A percentile compares a stretch with the other conserved stretches of the same genome.
phyloP scores from a whole-genome alignment of 331 rosid genomes.

The Phaseolus coccineus region DNA sequence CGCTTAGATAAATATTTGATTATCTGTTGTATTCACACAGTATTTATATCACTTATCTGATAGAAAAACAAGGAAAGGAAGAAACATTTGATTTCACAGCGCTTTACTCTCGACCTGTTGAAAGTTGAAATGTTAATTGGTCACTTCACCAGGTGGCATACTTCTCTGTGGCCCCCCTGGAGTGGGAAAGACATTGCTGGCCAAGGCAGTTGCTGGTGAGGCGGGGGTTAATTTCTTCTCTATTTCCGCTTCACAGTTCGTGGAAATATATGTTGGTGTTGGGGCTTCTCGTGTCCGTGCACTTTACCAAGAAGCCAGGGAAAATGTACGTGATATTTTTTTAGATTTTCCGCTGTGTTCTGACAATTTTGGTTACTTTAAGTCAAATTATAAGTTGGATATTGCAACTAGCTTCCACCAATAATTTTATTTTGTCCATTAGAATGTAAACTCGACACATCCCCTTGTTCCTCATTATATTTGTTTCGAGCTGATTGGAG shows the following conservation, averaged over 20 bases:
- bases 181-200: slow-evolving; percentile 96
- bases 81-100: slow-evolving; percentile 10
- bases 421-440: slow-evolving; percentile 15
- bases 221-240: slow-evolving; percentile 99
- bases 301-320: slow-evolving; percentile 94
- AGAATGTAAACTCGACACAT: slow-evolving; percentile 20
- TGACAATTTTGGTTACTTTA: slow-evolving; percentile 3
- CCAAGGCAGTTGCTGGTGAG: slow-evolving; percentile 99
- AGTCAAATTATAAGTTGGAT: slow-evolving; percentile 39
- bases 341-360: slow-evolving; percentile 28
- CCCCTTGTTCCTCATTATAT: slow-evolving; percentile 32
- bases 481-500: slow-evolving; percentile 24
- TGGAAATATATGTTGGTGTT: slow-evolving; percentile 96
- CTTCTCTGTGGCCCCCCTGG: slow-evolving; percentile 99
- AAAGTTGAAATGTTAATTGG: slow-evolving; percentile 38
- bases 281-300: slow-evolving; percentile 99
- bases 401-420: slow-evolving; percentile 15
- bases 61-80: not conserved
- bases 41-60: slow-evolving; percentile 8
- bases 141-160: slow-evolving; percentile 84
- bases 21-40: not conserved
- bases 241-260: slow-evolving; percentile 97
- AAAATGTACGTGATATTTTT: slow-evolving; percentile 62
- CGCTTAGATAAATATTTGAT: slow-evolving; percentile 26
- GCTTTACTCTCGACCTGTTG: slow-evolving; percentile 37